Evolutionary conservation across 441 rosid species (phyloP).

Genomic region (Biscutella laevigata): DNA sequence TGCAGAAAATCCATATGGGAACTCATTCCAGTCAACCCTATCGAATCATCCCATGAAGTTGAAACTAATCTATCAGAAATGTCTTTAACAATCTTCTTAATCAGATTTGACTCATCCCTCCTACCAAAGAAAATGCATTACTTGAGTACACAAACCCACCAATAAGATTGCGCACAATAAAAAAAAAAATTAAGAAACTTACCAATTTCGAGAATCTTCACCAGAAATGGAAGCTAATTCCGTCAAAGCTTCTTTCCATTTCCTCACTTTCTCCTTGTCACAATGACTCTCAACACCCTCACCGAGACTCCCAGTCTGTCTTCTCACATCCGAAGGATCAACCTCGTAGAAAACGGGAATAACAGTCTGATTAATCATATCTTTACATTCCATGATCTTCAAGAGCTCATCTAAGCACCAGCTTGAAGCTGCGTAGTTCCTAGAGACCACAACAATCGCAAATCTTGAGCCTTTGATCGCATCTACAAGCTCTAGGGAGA

Average conservation of each 20-base stretch:
- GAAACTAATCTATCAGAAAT: conserved; percentile 13
- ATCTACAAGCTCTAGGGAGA: conserved; percentile 21
- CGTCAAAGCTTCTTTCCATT: conserved; percentile 25
- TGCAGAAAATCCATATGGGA: conserved; percentile 18
- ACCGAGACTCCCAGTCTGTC: conserved; percentile 10
- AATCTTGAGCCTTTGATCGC: conserved; percentile 24
- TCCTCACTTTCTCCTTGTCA: conserved; percentile 13
- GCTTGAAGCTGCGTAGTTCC: conserved; percentile 21
- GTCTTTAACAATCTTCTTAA: conserved; percentile 25
- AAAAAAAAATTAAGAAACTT: not conserved
- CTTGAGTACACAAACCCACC: not conserved
- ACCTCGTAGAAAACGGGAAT: conserved; percentile 27
- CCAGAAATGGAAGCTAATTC: conserved; percentile 16
- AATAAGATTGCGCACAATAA: not conserved
- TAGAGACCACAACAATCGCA: conserved; percentile 21
- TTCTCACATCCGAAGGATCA: conserved; percentile 26
- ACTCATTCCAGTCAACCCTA: conserved; percentile 22
- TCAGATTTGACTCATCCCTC: conserved; percentile 31
- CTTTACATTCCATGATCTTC: conserved; percentile 15
- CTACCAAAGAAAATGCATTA: conserved; percentile 11
- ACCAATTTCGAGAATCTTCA: conserved; percentile 22
- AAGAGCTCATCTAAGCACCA: conserved; percentile 32
- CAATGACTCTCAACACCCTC: conserved; percentile 11
- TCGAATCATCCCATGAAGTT: conserved; percentile 3
- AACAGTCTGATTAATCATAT: not conserved